Evolutionary conservation across 148 eudicot genomes (phyloP).

Genomic region (Chenopodium berlandieri): DNA sequence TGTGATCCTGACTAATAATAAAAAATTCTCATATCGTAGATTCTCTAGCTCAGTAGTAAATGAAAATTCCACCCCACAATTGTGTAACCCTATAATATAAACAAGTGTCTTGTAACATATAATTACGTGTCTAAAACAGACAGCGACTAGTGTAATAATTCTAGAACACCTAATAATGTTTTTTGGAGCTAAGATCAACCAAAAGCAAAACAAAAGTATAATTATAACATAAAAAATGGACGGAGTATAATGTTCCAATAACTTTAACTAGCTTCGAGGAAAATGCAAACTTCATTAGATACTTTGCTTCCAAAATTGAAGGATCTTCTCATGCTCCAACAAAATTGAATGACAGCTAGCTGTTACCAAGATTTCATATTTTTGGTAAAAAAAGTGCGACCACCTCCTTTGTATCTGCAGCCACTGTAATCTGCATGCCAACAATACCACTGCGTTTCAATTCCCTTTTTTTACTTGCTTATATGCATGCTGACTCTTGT

Average conservation of each 20-base stretch:
- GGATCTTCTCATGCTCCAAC: neutral
- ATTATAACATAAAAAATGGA: neutral
- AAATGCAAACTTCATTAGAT: neutral
- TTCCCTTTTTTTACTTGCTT: neutral
- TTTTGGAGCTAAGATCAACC: neutral
- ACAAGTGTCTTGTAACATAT: too few relatives aligned
- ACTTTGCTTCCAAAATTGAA: neutral
- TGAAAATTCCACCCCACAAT: too few relatives aligned
- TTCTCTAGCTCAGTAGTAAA: too few relatives aligned
- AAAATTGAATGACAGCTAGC: conserved; percentile 1
- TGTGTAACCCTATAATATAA: too few relatives aligned
- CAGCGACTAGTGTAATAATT: too few relatives aligned
- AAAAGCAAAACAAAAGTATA: neutral
- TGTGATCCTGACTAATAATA: too few relatives aligned
- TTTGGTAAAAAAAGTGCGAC: neutral
- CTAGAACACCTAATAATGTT: neutral
- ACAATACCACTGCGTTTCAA: neutral
- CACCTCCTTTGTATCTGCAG: neutral
- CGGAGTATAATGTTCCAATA: neutral
- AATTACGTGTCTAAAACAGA: too few relatives aligned
- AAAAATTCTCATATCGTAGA: too few relatives aligned
- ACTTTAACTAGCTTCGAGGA: neutral
- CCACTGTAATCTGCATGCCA: neutral
- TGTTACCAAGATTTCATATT: neutral
- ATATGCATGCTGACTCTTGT: neutral